Evolutionary conservation across 345 rosid genomes (phyloP).

Genomic region (Pugionium cornutum): DNA sequence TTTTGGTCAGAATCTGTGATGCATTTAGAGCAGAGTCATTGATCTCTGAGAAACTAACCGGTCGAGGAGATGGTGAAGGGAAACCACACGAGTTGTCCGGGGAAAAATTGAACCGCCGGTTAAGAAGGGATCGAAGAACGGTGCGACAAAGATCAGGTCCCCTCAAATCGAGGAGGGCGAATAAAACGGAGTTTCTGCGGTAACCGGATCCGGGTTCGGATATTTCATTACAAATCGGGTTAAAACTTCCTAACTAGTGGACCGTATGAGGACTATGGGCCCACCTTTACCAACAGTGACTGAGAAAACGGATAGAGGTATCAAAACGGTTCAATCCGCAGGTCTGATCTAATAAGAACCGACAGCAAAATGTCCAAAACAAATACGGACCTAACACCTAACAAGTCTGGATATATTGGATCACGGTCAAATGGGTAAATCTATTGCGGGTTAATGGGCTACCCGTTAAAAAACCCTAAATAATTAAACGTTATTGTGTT

Average conservation of each 20-base stretch:
- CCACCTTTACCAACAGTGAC: not conserved
- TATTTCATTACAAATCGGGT: slow-evolving; percentile 13
- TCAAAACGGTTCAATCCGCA: too few species aligned
- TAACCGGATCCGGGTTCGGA: slow-evolving; percentile 29
- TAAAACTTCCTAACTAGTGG: slow-evolving; percentile 1
- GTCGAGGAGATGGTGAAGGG: slow-evolving; percentile 18
- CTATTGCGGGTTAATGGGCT: too few species aligned
- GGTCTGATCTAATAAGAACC: too few species aligned
- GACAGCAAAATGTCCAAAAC: too few species aligned
- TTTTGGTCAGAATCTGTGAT: slow-evolving; percentile 10
- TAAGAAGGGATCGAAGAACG: slow-evolving; percentile 26
- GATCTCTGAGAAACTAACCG: slow-evolving; percentile 34
- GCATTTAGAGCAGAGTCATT: slow-evolving; percentile 23
- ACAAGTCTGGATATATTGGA: too few species aligned
- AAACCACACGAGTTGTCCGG: slow-evolving; percentile 13
- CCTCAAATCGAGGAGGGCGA: slow-evolving; percentile 30
- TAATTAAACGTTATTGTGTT: too few species aligned
- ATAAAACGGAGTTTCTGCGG: slow-evolving; percentile 31
- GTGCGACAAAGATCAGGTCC: slow-evolving; percentile 27
- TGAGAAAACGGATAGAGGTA: not conserved
- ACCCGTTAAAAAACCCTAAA: too few species aligned
- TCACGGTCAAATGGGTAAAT: too few species aligned
- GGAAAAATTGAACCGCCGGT: slow-evolving; percentile 15
- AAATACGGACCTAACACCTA: too few species aligned
- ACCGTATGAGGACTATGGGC: slow-evolving; percentile 17